phyloP scores from a whole-genome alignment of 176 grass and related monocot species.

The Zea mays region DNA sequence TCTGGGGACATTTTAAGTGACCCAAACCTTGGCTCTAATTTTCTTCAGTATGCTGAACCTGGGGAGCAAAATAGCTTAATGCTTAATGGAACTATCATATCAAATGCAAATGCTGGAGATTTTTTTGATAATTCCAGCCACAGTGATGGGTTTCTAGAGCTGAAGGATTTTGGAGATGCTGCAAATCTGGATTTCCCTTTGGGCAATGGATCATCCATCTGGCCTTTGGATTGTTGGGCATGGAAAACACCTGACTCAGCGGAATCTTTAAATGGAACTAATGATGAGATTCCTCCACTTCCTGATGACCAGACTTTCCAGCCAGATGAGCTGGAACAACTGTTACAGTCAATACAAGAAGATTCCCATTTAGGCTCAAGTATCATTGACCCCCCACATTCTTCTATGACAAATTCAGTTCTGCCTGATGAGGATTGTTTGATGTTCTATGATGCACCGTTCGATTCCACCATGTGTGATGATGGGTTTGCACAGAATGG shows the following conservation, averaged over 20 bases:
- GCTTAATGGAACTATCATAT: conserved; percentile 7
- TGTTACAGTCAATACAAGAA: conserved; percentile 47
- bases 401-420: conserved; percentile 40
- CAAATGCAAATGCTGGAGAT: conserved; percentile 37
- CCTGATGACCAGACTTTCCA: conserved; percentile 39
- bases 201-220: conserved; percentile 43
- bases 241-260: conserved; percentile 26
- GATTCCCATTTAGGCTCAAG: conserved; percentile 38
- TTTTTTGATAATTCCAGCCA: conserved; percentile 37
- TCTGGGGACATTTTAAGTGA: conserved; percentile 64
- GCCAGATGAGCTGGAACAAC: conserved; percentile 43
- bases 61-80: conserved; percentile 27
- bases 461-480: conserved; percentile 45
- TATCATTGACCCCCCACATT: conserved; percentile 25
- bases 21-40: conserved; percentile 48
- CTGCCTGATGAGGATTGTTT: conserved; percentile 46
- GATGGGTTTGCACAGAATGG: conserved; percentile 58
- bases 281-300: conserved; percentile 42
- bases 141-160: conserved; percentile 66
- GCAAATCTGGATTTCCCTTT: conserved; percentile 38
- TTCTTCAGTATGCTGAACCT: conserved; percentile 44
- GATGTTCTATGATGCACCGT: conserved; percentile 65
- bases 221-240: conserved; percentile 44
- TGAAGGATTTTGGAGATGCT: conserved; percentile 72
- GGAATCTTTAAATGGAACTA: conserved; percentile 36